Evolutionary conservation across 108 stramenopile species (phyloP).

Genomic region (Cylindrotheca closterium): DNA sequence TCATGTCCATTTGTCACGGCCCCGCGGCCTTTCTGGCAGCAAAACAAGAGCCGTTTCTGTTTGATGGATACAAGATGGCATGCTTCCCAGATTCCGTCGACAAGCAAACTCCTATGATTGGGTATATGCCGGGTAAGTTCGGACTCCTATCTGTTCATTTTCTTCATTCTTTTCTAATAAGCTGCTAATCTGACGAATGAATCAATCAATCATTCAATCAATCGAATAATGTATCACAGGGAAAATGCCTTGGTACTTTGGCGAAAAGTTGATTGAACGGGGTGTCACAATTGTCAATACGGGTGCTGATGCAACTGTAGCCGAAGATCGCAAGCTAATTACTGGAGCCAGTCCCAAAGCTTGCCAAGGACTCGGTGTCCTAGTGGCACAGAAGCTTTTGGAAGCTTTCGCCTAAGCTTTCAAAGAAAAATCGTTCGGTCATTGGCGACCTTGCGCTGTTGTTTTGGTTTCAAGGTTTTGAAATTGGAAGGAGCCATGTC

Average conservation of each 20-base stretch:
- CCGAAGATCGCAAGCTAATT: conserved; percentile 24
- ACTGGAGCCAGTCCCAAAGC: conserved; percentile 30
- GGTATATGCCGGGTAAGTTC: conserved; percentile 25
- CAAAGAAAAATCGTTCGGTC: too few species aligned
- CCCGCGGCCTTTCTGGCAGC: conserved; percentile 26
- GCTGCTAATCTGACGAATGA: too few species aligned
- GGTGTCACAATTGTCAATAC: conserved; percentile 18
- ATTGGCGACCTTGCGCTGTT: too few species aligned
- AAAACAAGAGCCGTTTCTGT: conserved; percentile 3
- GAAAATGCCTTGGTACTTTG: conserved; percentile 21
- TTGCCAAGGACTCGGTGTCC: conserved; percentile 15
- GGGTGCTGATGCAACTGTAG: conserved; percentile 3
- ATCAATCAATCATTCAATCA: too few species aligned
- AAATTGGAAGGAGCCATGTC: too few species aligned
- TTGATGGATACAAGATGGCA: conserved; percentile 17
- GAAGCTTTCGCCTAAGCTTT: conserved; percentile 5
- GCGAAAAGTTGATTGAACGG: conserved; percentile 12
- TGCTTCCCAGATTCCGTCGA: conserved; percentile 28
- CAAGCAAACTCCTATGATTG: conserved; percentile 16
- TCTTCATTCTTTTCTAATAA: too few species aligned
- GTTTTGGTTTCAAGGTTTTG: too few species aligned
- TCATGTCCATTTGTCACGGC: conserved; percentile 30
- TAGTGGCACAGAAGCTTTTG: conserved; percentile 19
- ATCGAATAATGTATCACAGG: too few species aligned
- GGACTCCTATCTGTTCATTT: too few species aligned